Conservation (phyloP, 768 basidiomycete species). For the Phlebiopsis flavidoalba region DNA sequence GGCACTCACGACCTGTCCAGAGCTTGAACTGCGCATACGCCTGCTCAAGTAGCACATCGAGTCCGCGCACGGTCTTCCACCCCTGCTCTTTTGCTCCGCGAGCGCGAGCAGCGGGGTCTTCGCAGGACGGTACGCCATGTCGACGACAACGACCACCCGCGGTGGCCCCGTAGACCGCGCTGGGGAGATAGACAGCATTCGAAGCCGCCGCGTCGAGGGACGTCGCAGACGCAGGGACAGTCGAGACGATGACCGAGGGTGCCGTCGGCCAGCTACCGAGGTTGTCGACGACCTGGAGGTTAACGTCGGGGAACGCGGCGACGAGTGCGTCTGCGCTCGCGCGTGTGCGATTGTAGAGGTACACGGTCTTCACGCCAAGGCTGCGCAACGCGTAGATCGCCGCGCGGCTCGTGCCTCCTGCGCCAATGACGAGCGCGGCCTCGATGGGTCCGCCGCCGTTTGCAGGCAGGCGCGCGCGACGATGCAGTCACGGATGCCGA, state of each 20-base stretch:
- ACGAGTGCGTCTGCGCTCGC: slow-evolving; percentile 69
- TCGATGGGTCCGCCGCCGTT: slow-evolving; percentile 28
- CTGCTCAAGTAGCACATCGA: slow-evolving; percentile 86
- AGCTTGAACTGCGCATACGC: slow-evolving; percentile 79
- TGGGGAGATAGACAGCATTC: slow-evolving; percentile 46
- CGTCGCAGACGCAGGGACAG: slow-evolving; percentile 72
- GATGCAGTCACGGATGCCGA: slow-evolving; percentile 70
- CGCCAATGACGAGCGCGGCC: slow-evolving; percentile 83
- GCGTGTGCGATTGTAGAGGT: slow-evolving; percentile 83
- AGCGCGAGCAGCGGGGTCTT: slow-evolving; percentile 75
- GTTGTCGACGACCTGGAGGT: slow-evolving; percentile 53
- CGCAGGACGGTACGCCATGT: slow-evolving; percentile 92
- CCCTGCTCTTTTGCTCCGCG: slow-evolving; percentile 44
- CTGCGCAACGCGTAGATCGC: slow-evolving; percentile 85
- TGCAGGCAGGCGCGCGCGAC: slow-evolving; percentile 37
- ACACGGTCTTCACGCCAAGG: slow-evolving; percentile 65
- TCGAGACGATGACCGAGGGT: slow-evolving; percentile 80
- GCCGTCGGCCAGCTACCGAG: slow-evolving; percentile 51
- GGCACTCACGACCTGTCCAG: slow-evolving; percentile 72
- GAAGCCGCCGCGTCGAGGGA: slow-evolving; percentile 29
- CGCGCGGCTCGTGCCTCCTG: slow-evolving; percentile 91
- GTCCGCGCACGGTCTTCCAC: slow-evolving; percentile 73
- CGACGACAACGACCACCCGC: slow-evolving; percentile 74
- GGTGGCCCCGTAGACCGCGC: slow-evolving; percentile 49
- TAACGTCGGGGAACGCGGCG: slow-evolving; percentile 57